A percentile compares a stretch with the other conserved stretches of the same genome.
phyloP scores from a whole-genome alignment of 352 stramenopile species.

The Pythium sp. region DNA sequence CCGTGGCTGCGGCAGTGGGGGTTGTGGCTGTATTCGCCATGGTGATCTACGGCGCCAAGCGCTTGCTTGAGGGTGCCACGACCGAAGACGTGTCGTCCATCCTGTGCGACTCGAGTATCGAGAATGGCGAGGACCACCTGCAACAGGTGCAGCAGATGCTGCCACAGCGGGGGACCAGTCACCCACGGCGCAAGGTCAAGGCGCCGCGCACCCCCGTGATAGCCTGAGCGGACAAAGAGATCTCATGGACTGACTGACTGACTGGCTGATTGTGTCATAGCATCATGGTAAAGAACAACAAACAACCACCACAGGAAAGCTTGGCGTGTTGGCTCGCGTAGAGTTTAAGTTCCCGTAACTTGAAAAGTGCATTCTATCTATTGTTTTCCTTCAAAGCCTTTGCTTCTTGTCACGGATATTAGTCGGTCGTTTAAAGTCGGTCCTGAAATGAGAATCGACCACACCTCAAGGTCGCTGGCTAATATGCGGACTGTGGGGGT shows the following conservation, averaged over 20 bases:
- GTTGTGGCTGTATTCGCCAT: conserved; percentile 7
- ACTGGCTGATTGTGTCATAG: background rate
- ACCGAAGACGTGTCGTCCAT: background rate
- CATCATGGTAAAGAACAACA: background rate
- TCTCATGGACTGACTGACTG: background rate
- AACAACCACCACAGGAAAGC: background rate
- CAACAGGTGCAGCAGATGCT: background rate
- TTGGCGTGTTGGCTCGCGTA: background rate
- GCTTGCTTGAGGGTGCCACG: background rate
- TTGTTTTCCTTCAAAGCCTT: too few relatives aligned
- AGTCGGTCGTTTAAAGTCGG: too few relatives aligned
- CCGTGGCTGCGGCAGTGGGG: conserved; percentile 1
- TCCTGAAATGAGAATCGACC: too few relatives aligned
- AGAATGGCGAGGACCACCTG: background rate
- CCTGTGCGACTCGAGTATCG: background rate
- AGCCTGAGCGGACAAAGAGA: background rate
- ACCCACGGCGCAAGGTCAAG: conserved; percentile 4
- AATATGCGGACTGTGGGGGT: too few relatives aligned
- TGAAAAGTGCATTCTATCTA: background rate
- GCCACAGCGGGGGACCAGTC: background rate
- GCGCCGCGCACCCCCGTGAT: conserved; percentile 1
- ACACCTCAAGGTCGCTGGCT: too few relatives aligned
- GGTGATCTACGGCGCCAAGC: background rate
- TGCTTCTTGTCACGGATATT: too few relatives aligned
- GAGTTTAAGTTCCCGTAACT: background rate